Conservation (phyloP, 2,329 filamentous ascomycete species). For the Diaporthe nobilis region DNA sequence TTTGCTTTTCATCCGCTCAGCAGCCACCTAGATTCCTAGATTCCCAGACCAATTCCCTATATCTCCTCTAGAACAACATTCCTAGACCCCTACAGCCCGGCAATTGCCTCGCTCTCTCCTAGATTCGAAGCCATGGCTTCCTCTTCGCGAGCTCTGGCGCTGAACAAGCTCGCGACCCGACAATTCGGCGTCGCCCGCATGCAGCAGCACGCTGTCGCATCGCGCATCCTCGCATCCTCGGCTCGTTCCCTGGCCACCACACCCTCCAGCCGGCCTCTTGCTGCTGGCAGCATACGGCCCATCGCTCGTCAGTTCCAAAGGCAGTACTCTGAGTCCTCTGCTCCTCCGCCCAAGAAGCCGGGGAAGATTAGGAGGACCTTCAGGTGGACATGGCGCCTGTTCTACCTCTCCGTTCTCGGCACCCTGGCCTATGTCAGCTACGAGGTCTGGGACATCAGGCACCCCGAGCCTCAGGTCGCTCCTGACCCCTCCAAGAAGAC, state of each 20-base stretch:
- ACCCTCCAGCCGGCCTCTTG: slow-evolving; percentile 43
- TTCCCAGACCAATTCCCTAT: slow-evolving; percentile 11
- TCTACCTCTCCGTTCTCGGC: slow-evolving; percentile 81
- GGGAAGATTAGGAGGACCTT: slow-evolving; percentile 77
- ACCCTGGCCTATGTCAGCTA: slow-evolving; percentile 81
- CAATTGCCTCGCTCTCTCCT: slow-evolving; percentile 24
- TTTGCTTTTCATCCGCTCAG: slow-evolving; percentile 29
- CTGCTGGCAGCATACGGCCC: slow-evolving; percentile 44
- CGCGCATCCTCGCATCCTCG: slow-evolving; percentile 48
- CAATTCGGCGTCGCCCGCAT: slow-evolving; percentile 46
- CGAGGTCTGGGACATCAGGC: slow-evolving; percentile 84
- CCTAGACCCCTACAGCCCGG: slow-evolving; percentile 18
- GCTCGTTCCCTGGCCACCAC: slow-evolving; percentile 42
- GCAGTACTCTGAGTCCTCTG: slow-evolving; percentile 47
- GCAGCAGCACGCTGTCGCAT: slow-evolving; percentile 43
- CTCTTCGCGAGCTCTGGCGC: slow-evolving; percentile 50
- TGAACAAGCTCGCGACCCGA: slow-evolving; percentile 49
- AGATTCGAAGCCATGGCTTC: slow-evolving; percentile 51
- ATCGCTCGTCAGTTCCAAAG: slow-evolving; percentile 48
- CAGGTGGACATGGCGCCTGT: slow-evolving; percentile 86
- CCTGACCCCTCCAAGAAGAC: slow-evolving; percentile 96
- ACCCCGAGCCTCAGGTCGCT: slow-evolving; percentile 83
- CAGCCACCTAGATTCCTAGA: slow-evolving; percentile 10
- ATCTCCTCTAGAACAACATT: background rate
- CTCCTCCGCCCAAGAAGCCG: slow-evolving; percentile 64